Base-by-base conservation (phyloP, 768 basidiomycete species). In the Tephrocybe sp. region DNA sequence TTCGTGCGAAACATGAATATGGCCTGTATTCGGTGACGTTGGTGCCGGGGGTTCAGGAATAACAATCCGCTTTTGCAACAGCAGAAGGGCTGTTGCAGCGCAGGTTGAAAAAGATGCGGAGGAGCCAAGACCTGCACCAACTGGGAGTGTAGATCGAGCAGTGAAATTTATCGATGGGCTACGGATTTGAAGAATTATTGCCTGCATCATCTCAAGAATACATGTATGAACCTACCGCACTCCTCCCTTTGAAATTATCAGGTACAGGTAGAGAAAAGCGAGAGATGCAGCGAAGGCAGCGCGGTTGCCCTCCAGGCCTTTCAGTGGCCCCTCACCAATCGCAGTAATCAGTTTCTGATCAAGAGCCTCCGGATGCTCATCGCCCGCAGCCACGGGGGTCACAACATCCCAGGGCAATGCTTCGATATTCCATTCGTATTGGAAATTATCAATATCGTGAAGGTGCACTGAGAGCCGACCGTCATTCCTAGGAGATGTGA, bases 101-200 rank as follows among this genome's bases (percentile, higher is more conserved):
- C 95, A 97, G 16, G 85, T 83, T 3, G 95, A 98, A 72, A 87
- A 98, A 19, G 97, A 92, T 6, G 97, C 97, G 17, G 94, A 97
- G 11, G 96, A 98, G 19, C 97, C 97, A 43, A 98, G 85, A 40
- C 97, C 97, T 13, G 97, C 97, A 7, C 92, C 89, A 51, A 98
- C 85, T 23, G 97, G 97, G 5, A 98, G 79, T 19, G 92, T 90
- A 31, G 92, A 86, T 40, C 96, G 91, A 34, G 86, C 81, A 19
- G 84, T 77, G 65, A 96, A 87, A 57, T 87, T 84, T 67, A 93
- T 82, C 0, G 85, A 77, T 9, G 86, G 87, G 50, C 92, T 94
- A 55, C 32, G 42, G 41, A 47, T n/a, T n/a, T 17, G 34, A 53
- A 47, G 47, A 59, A 40, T 50, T 46, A 52, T 59, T 55, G 41